Base-by-base conservation (phyloP, 129 eudicot species). In the Oenanthe sinensis region DNA sequence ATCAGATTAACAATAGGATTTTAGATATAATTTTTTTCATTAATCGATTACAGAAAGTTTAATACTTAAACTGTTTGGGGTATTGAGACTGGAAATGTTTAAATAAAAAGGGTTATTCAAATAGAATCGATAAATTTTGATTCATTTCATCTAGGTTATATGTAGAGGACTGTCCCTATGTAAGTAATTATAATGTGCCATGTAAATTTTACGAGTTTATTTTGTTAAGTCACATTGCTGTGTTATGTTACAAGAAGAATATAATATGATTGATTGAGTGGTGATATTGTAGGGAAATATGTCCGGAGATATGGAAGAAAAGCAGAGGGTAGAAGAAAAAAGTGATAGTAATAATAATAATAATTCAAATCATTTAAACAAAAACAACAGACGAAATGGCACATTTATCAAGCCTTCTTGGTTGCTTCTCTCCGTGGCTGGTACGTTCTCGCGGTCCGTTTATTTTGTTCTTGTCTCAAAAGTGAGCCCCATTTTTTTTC, bases 341-440 rank as follows among this genome's bases (percentile, higher is more conserved):
- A 81, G 68, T 28, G 78, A 74, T 54, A 13, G 4, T 3, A 77
- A 37, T 19, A 22, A 9, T 72, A 72, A 4, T 72, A 71, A 10
- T 44, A 45, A 55, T 44, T 73, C 80, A 28, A 72, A 74, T 79
- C 63, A 74, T 37, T 75, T 84, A 45, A 52, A 75, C 42, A 42
- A 86, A 14, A 72, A 72, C 50, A 82, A 81, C 28, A 77, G 84
- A 77, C 14, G 48, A 37, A 79, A 2, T 8, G 5, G 73, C 73
- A 37, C 68, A 60, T 60, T 84, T 78, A 49, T 28, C 45, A 85
- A 83, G 54, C 91, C 91, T 45, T 87, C 91, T 24, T 87, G 91
- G 88, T 88, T 85, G 71, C 88, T 87, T 22, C 76, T 84, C 45
- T 46, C 88, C 75, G 82, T 87, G 55, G 88, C 91, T 85, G 91